Evolutionary conservation across 768 basidiomycete genomes (phyloP), one percentile per base, ranked within the genome.

Genomic region (Vararia minispora): DNA sequence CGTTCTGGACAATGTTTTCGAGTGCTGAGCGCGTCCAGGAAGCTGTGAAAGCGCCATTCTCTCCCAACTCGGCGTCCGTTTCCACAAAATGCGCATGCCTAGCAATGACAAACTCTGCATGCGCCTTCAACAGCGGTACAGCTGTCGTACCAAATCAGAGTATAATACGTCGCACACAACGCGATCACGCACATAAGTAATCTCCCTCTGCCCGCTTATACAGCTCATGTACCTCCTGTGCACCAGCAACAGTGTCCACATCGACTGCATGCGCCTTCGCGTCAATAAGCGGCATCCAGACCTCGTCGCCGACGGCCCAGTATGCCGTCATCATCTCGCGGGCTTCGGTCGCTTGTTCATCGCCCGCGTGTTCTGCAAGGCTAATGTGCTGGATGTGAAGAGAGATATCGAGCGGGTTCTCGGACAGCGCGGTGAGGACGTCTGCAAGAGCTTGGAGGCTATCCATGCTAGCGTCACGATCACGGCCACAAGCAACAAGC

Each of bases 281-380:
- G 9, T 72, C 61, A 23, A 87, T 65, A 29, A 87, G 61, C 16
- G 76, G 74, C n/a, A 78, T 41, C 86, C 86, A 90, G 16, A 84
- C 68, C 25, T 81, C 73, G 41, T 82, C 76, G 23, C 72, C 71
- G 8, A 70, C 76, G 6, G 82, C 73, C 46, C 77, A 62, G 48
- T 71, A 74, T 37, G 68, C 68, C 3, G 74, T 58, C 52, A 77
- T 63, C 69, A 82, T 78, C 51, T 81, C 76, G 49, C 73, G 66
- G 13, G 83, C 87, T 5, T 65, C 63, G 24, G 65, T 53, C 14
- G 72, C 56, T 46, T 87, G 78, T 29, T 71, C 65, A 9, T 75
- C 69, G 39, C 68, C 73, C 14, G 71, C 64, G 12, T 70, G 65
- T 33, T 65, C 64, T 3, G 79, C 71, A 4, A 86, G 59, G 30